Evolutionary conservation across 1,284 basidiomycete genomes (phyloP).

Genomic region (Xanthoconium separans): DNA sequence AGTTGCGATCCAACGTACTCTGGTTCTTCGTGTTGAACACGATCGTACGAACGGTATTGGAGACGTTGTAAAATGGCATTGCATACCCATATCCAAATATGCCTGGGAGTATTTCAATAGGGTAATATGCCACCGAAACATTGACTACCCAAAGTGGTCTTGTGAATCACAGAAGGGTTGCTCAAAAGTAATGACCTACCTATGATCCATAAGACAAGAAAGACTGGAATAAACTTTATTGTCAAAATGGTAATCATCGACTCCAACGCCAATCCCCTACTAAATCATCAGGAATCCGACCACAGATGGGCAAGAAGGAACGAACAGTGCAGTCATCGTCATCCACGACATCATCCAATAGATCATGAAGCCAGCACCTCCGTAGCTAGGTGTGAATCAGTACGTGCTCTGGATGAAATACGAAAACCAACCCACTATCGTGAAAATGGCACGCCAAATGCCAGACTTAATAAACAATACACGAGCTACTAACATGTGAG

Average conservation of each 20-base stretch:
- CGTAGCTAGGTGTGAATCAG: constrained; percentile 35
- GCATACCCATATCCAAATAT: constrained; percentile 70
- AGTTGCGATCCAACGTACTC: constrained; percentile 36
- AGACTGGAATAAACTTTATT: constrained; percentile 52
- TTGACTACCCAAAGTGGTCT: constrained; percentile 45
- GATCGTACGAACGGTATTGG: constrained; percentile 57
- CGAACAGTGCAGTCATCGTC: constrained; percentile 57
- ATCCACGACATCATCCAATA: constrained; percentile 76
- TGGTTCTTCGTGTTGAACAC: constrained; percentile 68
- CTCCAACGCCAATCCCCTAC: constrained; percentile 63
- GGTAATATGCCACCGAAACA: constrained; percentile 63
- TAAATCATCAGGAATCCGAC: constrained; percentile 2
- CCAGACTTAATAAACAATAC: constrained; percentile 64
- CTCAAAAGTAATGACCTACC: constrained; percentile 33
- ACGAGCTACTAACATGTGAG: constrained; percentile 34
- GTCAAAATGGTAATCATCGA: constrained; percentile 58
- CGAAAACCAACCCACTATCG: constrained; percentile 37
- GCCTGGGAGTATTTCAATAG: constrained; percentile 64
- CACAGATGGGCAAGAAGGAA: constrained; percentile 3
- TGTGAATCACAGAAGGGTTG: not conserved
- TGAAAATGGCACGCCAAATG: constrained; percentile 62
- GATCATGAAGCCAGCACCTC: constrained; percentile 62
- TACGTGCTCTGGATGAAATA: not conserved
- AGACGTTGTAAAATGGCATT: constrained; percentile 72
- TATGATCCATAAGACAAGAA: constrained; percentile 70